These are phyloP conservation scores for Cladophialophora exuberans DNA, from an alignment of 2,329 filamentous ascomycete species.

Conservation along the genomic window DNA sequence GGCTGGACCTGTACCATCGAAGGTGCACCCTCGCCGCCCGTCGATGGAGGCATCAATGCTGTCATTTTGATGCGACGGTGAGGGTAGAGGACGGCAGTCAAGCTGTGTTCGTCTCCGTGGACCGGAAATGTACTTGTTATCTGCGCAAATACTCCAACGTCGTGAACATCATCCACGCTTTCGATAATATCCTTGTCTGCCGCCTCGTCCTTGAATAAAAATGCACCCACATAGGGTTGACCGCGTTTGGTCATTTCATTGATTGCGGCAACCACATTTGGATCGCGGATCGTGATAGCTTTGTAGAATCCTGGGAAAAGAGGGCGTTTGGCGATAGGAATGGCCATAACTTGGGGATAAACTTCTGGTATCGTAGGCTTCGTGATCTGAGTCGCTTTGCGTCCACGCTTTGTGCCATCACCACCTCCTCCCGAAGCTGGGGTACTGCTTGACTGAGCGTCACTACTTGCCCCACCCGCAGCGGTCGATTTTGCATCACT, in stretches of 20 bases:
- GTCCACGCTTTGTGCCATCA: conserved; percentile 70
- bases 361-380: conserved; percentile 92
- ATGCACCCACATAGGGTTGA: conserved; percentile 95
- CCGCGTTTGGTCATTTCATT: conserved; percentile 96
- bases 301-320: conserved; percentile 99
- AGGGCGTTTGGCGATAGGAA: conserved; percentile 90
- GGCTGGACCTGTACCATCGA: conserved; percentile 45
- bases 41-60: conserved; percentile 70
- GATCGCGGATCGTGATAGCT: conserved; percentile 93
- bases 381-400: conserved; percentile 71
- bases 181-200: conserved; percentile 93
- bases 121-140: conserved; percentile 96
- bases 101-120: conserved; percentile 77
- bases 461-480: conserved; percentile 42
- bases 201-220: conserved; percentile 94
- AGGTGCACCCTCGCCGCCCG: conserved; percentile 39
- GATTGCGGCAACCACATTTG: conserved; percentile 86
- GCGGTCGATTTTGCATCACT: conserved; percentile 48
- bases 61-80: conserved; percentile 93
- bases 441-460: conserved; percentile 48
- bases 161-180: conserved; percentile 86
- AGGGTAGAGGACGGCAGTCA: conserved; percentile 94
- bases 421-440: conserved; percentile 46
- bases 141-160: conserved; percentile 95
- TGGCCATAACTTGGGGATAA: conserved; percentile 96